Evolutionary conservation across 148 eudicot genomes (phyloP), one percentile per base, ranked within the genome.

Genomic region (Tetragonia tetragonoides): DNA sequence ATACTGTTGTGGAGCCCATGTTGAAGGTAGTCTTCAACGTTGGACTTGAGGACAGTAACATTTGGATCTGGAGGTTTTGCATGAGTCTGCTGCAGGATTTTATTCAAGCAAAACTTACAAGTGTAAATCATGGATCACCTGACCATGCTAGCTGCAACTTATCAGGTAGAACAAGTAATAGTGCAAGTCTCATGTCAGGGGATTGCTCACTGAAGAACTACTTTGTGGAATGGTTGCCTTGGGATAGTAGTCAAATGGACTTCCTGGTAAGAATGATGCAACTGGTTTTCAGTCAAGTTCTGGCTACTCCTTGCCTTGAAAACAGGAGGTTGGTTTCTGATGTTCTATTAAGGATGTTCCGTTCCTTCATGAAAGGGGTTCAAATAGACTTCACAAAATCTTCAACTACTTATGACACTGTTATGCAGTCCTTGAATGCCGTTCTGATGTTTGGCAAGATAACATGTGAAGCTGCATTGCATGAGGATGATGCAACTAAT

Each of bases 1-100:
- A 78, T 78, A 51, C 68, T 70, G 95, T 81, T 76, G 85, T 90
- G 86, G 94, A 91, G 81, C 97, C 99, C 49, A 82, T 94, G 73
- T 70, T 90, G 37, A 86, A 86, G 53, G 83, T 75, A 65, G 86
- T 89, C 71, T 88, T 91, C 66, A 83, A 28, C 68, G 67, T 78
- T 73, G 83, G 77, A 70, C 90, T 89, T 34, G 85, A 87, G 57
- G 83, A 84, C 62, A 83, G 63, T 81, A 89, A 88, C 73, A 77
- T 84, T 41, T 83, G 83, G 87, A 83, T 78, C 72, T 90, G 90
- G 89, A 87, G 76, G 40, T 77, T 85, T 71, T 95, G 97, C 83
- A 47, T 87, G 62, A 85, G 85, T 82, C 83, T 92, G 62, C 80
- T 92, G 79, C 83, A 87, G 66, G 82, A 87, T 74, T 84, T 84